Base-by-base conservation (phyloP, 352 stramenopile genomes). In the Phytophthora crassamura region DNA sequence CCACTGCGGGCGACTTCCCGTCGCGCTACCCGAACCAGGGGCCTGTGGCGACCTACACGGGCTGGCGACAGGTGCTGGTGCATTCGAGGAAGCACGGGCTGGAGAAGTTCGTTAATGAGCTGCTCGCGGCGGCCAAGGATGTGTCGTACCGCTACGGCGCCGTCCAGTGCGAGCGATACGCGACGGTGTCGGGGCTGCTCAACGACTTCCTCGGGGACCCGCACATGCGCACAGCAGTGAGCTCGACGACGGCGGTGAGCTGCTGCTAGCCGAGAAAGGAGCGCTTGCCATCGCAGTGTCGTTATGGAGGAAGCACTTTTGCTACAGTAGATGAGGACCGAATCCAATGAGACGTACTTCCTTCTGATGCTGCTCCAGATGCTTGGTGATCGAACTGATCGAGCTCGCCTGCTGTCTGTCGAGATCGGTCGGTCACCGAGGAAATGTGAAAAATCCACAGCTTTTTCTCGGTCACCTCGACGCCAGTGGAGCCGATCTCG, bases 181-280 rank as follows among this genome's bases (percentile, higher is more conserved):
- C 63, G 20, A 76, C 58, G 40, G 69, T 84, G 52, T 80, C 77
- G 35, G 63, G 64, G 7, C 47, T 89, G 20, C 61, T 91, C 34
- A 76, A 75, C 25, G 67, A 79, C 41, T 91, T 91, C 41, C 51
- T 91, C 10, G 64, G 64, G 3, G 76, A 82, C 41, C 62, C 62
- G 10, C 47, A 60, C 38, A 15, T 53, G 28, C 40, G 20, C 15
- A 41, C 42, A 11, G 42, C 45, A 12, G 20, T 43, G 18, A 64
- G 52, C 34, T 45, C 28, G 9, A 62, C 35, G 16, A 62, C 35
- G 16, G 36, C 51, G n/a, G 20, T 46, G 16, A 45, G 60, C 16
- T 69, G 53, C 39, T 49, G 42, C 8, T 49, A 49, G 42, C 20
- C 7, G 34, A n/a, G n/a, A n/a, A n/a, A n/a, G n/a, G n/a, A 25